Evolutionary conservation across 257 asterid genomes (phyloP), one percentile per base, ranked within the genome.

Genomic region (Gardenia jasminoides): DNA sequence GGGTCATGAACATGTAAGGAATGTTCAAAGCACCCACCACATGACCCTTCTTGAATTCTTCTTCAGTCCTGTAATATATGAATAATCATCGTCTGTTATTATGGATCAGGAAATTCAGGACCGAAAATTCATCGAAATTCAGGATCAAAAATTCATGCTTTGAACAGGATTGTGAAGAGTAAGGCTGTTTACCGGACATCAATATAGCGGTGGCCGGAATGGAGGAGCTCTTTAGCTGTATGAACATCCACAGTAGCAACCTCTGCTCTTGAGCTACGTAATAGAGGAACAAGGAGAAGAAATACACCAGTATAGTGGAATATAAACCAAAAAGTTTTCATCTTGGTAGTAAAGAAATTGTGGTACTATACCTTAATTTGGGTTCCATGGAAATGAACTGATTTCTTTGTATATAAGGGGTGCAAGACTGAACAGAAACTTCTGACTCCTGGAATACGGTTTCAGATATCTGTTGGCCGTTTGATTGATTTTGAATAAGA

Each of bases 1-100:
- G 91, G 66, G 97, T 90, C 78, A 41, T 78, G 74, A 92, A 88
- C 97, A 94, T 91, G 76, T 92, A 94, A 2, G 97, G 91, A 71
- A 94, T 82, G 81, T 92, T 94, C 74, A 89, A 68, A 50, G 98
- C 82, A 46, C 88, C 90, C 78, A 89, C 84, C 44, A 88, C 83
- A 72, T 92, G 96, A 13, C 97, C 98, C 41, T 86, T 83, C 82
- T 87, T 84, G 90, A 91, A 94, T 88, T 92, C 98, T 89, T 92
- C 98, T 76, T 85, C 96, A 4, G 97, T 92, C 92, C 98, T 94
- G 72, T 74, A 16, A 6, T 48, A 1, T 7, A 47, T 47, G n/a
- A n/a, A n/a, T n/a, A n/a, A n/a, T 47, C 15, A 47, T 8, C 52
- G 3, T 52, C 17, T 3, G 1, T 48, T 48, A 48, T 48, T 20